These are phyloP conservation scores for Neopestalotiopsis clavispora DNA, from an alignment of 2,329 filamentous ascomycete species.

Conservation along the genomic window DNA sequence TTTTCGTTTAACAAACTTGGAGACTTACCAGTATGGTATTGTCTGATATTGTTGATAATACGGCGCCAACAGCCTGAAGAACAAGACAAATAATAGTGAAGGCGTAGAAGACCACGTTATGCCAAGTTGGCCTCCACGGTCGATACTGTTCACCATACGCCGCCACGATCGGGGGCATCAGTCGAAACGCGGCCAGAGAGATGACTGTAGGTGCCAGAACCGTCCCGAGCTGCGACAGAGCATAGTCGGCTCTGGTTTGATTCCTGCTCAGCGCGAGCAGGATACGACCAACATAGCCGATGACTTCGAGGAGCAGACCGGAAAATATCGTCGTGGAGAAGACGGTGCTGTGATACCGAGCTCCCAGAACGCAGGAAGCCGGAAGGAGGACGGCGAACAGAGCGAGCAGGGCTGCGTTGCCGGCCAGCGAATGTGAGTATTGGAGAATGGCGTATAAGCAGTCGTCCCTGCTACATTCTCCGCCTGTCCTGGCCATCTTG, in stretches of 20 bases:
- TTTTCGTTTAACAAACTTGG: too few species aligned
- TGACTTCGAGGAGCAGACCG: slow-evolving; percentile 47
- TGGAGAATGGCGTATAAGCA: slow-evolving; percentile 24
- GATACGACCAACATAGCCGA: slow-evolving; percentile 53
- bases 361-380: slow-evolving; percentile 41
- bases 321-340: slow-evolving; percentile 46
- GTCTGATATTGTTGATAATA: slow-evolving; percentile 43
- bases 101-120: slow-evolving; percentile 30
- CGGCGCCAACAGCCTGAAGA: slow-evolving; percentile 45
- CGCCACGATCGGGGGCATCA: slow-evolving; percentile 51
- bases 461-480: slow-evolving; percentile 21
- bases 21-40: slow-evolving; percentile 40
- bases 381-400: slow-evolving; percentile 47
- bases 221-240: slow-evolving; percentile 51
- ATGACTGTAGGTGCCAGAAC: slow-evolving; percentile 52
- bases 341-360: slow-evolving; percentile 43
- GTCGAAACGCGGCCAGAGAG: slow-evolving; percentile 47
- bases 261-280: slow-evolving; percentile 40
- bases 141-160: slow-evolving; percentile 51
- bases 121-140: slow-evolving; percentile 39
- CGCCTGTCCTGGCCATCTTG: slow-evolving; percentile 28
- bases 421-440: slow-evolving; percentile 41
- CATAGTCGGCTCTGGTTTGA: slow-evolving; percentile 42
- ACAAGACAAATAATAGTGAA: slow-evolving; percentile 30
- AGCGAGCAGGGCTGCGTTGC: slow-evolving; percentile 46